Base-by-base conservation (phyloP, 148 eudicot species). In the Camellia granthamiana region DNA sequence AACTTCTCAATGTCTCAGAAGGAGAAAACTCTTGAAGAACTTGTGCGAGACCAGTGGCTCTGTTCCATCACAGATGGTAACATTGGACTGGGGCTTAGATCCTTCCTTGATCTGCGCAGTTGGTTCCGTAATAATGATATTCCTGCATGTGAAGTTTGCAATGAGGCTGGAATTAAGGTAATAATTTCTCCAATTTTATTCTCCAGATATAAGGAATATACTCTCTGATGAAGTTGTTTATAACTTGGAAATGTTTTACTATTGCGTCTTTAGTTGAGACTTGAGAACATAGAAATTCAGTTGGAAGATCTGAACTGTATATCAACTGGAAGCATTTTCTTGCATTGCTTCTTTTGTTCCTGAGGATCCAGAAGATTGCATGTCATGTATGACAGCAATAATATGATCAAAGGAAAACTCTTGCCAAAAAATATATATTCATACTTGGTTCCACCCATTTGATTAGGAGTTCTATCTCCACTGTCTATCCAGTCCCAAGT, bases 151-250 rank as follows among this genome's bases (percentile, higher is more conserved):
- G 94, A 89, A 69, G 91, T 90, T 74, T 96, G 99, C 90, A 96
- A 96, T 75, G 99, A 96, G 85, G 97, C 98, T 83, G 95, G 90
- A 19, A 83, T 96, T 72, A 96, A 93, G 99, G 98, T 94, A 59
- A 77, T 49, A 18, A 67, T 16, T 77, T 62, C 4, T 11, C 64
- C 30, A 51, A 44, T 52, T 79, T 60, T 55, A 21, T 78, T 78
- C 43, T 72, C 42, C 54, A 8, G 52, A 59, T 64, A 74, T 6
- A 60, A 46, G 47, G 46, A 55, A 14, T 78, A 14, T 78, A 55
- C 55, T 38, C 43, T 72, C 44, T 78, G 59, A 23, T 49, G 56
- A 56, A 64, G n/a, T 77, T 21, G 7, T 47, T 16, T 61, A 62
- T 15, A 2, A 51, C 4, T 10, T 64, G 71, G 4, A 62, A 5